phyloP scores from a whole-genome alignment of 305 asterid genomes.

The Fraxinus floribunda region DNA sequence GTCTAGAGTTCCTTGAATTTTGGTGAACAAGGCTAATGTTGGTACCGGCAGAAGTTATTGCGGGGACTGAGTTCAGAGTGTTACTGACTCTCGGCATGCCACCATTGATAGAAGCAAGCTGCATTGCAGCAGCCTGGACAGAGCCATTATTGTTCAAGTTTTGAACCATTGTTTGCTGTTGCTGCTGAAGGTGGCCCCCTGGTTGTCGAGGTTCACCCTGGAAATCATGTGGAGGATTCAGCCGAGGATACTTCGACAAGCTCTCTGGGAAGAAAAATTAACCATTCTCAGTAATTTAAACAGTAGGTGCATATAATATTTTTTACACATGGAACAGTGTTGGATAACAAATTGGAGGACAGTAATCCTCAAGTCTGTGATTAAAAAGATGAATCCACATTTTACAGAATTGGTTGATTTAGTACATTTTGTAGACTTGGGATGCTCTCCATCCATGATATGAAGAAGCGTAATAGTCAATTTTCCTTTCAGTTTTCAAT shows the following conservation, averaged over 20 bases:
- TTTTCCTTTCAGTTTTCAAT: background rate
- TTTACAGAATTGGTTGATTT: background rate
- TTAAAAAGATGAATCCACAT: background rate
- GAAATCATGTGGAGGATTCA: slow-evolving; percentile 20
- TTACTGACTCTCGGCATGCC: slow-evolving; percentile 22
- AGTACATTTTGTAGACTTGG: background rate
- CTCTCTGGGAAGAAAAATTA: slow-evolving; percentile 27
- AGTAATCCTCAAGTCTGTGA: background rate
- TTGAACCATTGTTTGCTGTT: slow-evolving; percentile 27
- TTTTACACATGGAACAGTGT: background rate
- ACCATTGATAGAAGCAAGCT: slow-evolving; percentile 24
- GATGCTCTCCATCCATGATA: background rate
- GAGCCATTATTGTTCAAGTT: slow-evolving; percentile 25
- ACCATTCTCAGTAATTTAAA: background rate
- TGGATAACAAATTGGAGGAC: background rate
- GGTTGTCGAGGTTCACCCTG: slow-evolving; percentile 27
- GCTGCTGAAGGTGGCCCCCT: slow-evolving; percentile 28
- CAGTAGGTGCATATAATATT: background rate
- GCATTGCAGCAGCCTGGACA: slow-evolving; percentile 22
- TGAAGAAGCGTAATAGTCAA: background rate
- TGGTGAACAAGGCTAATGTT: slow-evolving; percentile 35
- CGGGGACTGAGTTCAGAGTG: slow-evolving; percentile 23
- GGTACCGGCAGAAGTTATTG: slow-evolving; percentile 24
- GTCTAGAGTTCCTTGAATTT: slow-evolving; percentile 67
- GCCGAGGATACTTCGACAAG: slow-evolving; percentile 38